These are phyloP conservation scores for Pyrus hybrid DNA, from an alignment of 331 rosid species.

Conservation along the genomic window DNA sequence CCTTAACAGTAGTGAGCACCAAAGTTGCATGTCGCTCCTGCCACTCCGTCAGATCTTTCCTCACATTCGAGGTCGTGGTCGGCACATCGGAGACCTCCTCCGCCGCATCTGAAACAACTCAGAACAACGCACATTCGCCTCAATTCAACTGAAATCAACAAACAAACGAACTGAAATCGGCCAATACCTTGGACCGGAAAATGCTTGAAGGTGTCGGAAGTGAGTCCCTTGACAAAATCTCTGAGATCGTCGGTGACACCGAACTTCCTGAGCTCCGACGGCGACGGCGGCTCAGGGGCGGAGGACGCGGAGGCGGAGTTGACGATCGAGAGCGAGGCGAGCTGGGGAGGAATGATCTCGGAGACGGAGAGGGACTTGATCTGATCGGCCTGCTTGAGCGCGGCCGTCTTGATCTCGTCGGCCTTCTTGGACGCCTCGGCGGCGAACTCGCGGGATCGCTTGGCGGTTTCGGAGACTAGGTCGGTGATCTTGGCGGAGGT, in stretches of 20 bases:
- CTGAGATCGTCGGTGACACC: constrained; percentile 83
- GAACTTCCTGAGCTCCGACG: constrained; percentile 42
- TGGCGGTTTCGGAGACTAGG: constrained; percentile 87
- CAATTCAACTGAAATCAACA: background rate
- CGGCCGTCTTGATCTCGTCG: constrained; percentile 74
- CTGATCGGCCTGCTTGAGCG: constrained; percentile 86
- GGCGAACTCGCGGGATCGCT: constrained; percentile 81
- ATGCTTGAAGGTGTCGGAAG: constrained; percentile 75
- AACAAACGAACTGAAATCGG: background rate
- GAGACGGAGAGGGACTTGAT: constrained; percentile 72
- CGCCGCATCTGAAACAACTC: constrained; percentile 46
- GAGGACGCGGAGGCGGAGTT: constrained; percentile 18
- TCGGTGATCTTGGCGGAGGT: constrained; percentile 63
- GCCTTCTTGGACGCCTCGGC: constrained; percentile 94
- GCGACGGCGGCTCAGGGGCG: constrained; percentile 14
- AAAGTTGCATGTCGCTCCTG: constrained; percentile 94
- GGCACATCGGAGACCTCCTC: constrained; percentile 55
- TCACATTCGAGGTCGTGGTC: constrained; percentile 58
- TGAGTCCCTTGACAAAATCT: constrained; percentile 79
- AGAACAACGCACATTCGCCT: constrained; percentile 3
- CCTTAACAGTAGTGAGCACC: constrained; percentile 86
- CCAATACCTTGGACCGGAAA: constrained; percentile 67
- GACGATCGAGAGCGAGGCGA: constrained; percentile 43
- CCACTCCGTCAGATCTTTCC: constrained; percentile 94
- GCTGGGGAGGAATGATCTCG: constrained; percentile 70